These are phyloP conservation scores for Geotrichum europaeum DNA, from an alignment of 1,139 yeast genomes.

Conservation along the genomic window DNA sequence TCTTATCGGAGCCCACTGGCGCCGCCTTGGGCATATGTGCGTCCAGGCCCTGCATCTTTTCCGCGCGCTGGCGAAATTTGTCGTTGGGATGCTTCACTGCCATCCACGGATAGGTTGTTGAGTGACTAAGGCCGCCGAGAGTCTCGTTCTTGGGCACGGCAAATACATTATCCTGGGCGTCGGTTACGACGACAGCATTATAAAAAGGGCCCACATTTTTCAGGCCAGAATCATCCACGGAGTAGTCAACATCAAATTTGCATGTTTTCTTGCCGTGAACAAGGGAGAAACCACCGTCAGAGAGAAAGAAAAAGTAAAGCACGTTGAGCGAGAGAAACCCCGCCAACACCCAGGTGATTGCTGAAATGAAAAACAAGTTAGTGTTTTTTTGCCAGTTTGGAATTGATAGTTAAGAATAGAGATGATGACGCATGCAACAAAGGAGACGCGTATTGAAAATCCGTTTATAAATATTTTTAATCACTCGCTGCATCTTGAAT, in stretches of 20 bases:
- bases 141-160: constrained; percentile 5
- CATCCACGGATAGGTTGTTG: constrained; percentile 5
- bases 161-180: neutral
- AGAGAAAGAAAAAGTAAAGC: neutral
- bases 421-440: no score
- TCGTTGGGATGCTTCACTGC: constrained; percentile 3
- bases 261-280: no score
- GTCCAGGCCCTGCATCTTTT: neutral
- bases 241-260: neutral
- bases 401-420: no score
- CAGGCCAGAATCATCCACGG: neutral
- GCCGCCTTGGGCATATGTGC: neutral
- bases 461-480: no score
- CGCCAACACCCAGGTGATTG: no score
- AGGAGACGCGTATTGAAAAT: no score
- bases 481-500: no score
- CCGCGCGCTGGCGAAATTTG: neutral
- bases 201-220: constrained; percentile 5
- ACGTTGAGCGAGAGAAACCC: neutral
- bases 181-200: constrained; percentile 2
- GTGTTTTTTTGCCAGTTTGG: no score
- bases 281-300: neutral
- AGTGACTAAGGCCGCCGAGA: neutral
- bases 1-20: constrained; percentile 23
- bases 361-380: no score